A percentile compares a stretch with the other conserved stretches of the same genome.
Evolutionary conservation across 2,329 filamentous ascomycete species (phyloP).

Genomic region (Arthrobotrys pseudoclavata): DNA sequence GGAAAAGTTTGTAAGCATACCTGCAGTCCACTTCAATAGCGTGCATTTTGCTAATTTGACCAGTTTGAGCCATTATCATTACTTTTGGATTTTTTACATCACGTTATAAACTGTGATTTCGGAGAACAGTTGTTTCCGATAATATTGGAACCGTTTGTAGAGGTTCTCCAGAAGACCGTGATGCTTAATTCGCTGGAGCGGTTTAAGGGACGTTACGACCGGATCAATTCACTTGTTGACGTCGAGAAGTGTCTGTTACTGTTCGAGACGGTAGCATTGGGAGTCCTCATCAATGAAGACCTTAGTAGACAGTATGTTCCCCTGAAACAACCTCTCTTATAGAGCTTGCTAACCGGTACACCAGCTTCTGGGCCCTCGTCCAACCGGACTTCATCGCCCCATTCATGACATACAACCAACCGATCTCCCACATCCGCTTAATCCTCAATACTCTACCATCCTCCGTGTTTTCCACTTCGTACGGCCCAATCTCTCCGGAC

Average conservation of each 20-base stretch:
- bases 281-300: constrained; percentile 42
- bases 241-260: constrained; percentile 46
- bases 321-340: neutral
- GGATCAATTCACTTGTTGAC: constrained; percentile 44
- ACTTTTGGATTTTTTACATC: constrained; percentile 39
- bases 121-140: constrained; percentile 30
- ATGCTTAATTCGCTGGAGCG: constrained; percentile 51
- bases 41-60: neutral
- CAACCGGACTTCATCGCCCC: constrained; percentile 48
- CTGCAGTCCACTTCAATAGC: neutral
- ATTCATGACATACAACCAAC: constrained; percentile 55
- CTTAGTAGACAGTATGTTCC: constrained; percentile 41
- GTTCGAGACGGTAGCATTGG: constrained; percentile 45
- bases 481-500: constrained; percentile 44
- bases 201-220: constrained; percentile 50
- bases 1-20: constrained; percentile 52
- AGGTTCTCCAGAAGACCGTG: constrained; percentile 49
- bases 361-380: constrained; percentile 52
- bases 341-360: constrained; percentile 5
- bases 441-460: constrained; percentile 49
- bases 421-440: constrained; percentile 42
- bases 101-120: constrained; percentile 31
- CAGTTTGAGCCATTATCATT: constrained; percentile 56
- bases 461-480: constrained; percentile 45
- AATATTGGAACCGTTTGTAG: constrained; percentile 43